Base-by-base conservation (phyloP, 208 protist genomes). In the Wallacemonas sp. region DNA sequence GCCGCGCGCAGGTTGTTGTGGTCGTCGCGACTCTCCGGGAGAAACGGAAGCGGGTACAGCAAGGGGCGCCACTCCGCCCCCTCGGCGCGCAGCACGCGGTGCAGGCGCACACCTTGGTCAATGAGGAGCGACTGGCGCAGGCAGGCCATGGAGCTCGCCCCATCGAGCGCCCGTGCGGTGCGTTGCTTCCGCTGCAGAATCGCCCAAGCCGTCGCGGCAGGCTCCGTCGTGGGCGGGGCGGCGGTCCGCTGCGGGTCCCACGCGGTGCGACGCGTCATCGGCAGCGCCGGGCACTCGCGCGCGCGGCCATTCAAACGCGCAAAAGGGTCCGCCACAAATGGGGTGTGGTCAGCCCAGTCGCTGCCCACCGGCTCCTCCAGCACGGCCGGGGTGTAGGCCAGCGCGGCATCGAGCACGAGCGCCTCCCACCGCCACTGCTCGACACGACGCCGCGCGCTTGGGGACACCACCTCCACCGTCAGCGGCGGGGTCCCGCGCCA, bases 121-220 rank as follows among this genome's bases (percentile, higher is more conserved):
- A 84, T 57, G 25, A 84, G 41, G 12, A 80, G 66, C 29, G 70
- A 65, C 72, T 80, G 78, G 39, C 74, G 70, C 55, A 80, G 49
- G 49, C 72, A 78, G 42, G 72, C 61, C 33, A 78, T 62, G 25
- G 70, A 52, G 45, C 48, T 39, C 29, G 55, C 14, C 3, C 65
- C 59, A 28, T 71, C 46, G 1, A 74, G 41, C 29, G 70, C 41
- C 5, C 42, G 48, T 12, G 64, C 29, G 36, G 65, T 55, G 12
- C 33, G 38, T 4, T 54, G 31, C 16, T 64, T 10, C 3, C 41
- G 57, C 41, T n/a, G 39, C 42, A 64, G 25, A 49, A 38, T 46
- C 10, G 52, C 52, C 4, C 18, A 11, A 14, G 52, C 52, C 26
- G 52, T 26, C 11, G 52, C 52, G 31, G 52, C 52, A 18, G 32